Evolutionary conservation across 1,139 yeast genomes (phyloP), one percentile per base, ranked within the genome.

Genomic region (Hyphopichia burtonii): DNA sequence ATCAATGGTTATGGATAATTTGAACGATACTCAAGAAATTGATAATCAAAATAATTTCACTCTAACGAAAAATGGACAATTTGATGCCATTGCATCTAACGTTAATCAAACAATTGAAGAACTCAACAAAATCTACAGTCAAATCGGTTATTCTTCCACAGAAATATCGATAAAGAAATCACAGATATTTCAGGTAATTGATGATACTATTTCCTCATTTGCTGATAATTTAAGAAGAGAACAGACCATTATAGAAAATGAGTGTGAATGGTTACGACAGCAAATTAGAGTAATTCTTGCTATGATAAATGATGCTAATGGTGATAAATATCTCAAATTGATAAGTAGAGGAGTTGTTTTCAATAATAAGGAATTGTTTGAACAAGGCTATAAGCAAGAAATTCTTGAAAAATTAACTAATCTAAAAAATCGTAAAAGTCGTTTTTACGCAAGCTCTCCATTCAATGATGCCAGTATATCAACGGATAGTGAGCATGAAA

Each of bases 211-310:
- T 15, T 40, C 54, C 11, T 61, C 63, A 36, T 71, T 70, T 48
- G 61, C 71, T 3, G 43, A 49, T 23, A 63, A 49, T 35, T 53
- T 72, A 17, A 61, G 59, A 34, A 55, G 76, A 44, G 77, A 74
- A 47, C 69, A 66, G 53, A 56, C 48, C 30, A 66, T 56, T 43
- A 68, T 73, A 3, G 71, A 65, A 40, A 68, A 65, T 43, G 79
- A 74, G 47, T 71, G 77, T 53, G 76, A 71, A 41, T 73, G 78
- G 78, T 56, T 73, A 42, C 52, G 76, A 40, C 76, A 73, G 48
- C 78, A 73, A 45, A 65, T 72, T 23, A 54, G 63, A 36, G 56
- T 71, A 6, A 69, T 73, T 3, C 53, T 72, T 22, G 69, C 74
- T 3, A 69, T 73, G 68, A 53, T 71, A 3, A 62, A 70, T 44